Base-by-base conservation (phyloP, 805 yeast genomes). In the Pichia nakasei region DNA sequence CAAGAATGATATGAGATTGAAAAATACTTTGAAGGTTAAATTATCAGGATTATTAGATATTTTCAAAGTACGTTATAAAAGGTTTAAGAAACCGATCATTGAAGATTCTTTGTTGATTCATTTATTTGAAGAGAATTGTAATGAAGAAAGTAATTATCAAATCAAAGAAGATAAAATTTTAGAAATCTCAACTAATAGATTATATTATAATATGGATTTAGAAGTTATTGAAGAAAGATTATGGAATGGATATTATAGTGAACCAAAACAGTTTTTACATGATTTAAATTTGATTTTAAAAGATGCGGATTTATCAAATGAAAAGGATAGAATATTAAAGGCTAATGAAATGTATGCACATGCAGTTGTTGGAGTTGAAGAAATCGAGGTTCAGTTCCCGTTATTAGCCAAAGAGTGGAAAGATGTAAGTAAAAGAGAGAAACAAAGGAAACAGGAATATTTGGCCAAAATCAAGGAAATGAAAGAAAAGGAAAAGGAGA, bases 331-430 rank as follows among this genome's bases (percentile, higher is more conserved):
- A 43, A 67, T 82, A 5, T 60, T 77, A 49, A 76, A 75, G 56
- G 96, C 97, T 0, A 84, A 91, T 44, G 98, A 93, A 60, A 89
- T 93, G 97, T 76, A 76, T 58, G 95, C 97, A 12, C 89, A 93
- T 64, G 95, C 96, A 0, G 96, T 88, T 61, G 95, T 93, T 58
- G 95, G 94, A 6, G 74, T 93, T 42, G 98, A 93, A 54, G 99
- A 93, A 50, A 78, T 89, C 52, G 78, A 82, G 40, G 65, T 72
- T 3, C 61, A 53, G 26, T 75, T 69, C 40, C 82, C 91, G 1
- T 84, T 78, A 32, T 81, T 93, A 45, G 57, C 82, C 21, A 73
- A 74, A 36, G 86, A 87, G 37, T 93, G 97, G 67, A 80, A 76
- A 49, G 82, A 77, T 18, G 68, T 89, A 57, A 72, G 82, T 46